Percentiles rank a stretch among this genome's conserved stretches.
phyloP scores from a whole-genome alignment of 148 eudicot species.

The Fagopyrum esculentum region DNA sequence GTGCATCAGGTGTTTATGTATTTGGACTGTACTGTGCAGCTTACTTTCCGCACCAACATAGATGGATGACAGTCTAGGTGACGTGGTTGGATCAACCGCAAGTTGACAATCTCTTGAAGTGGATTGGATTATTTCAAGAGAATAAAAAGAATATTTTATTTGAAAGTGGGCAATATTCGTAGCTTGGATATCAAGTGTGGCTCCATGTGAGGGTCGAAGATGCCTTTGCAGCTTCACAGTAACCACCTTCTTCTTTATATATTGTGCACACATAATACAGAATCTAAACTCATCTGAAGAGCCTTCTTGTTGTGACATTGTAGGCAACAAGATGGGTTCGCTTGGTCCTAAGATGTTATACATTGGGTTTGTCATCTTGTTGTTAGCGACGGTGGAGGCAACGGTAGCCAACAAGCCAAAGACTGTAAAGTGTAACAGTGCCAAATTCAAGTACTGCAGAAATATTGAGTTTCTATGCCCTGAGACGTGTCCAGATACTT shows the following conservation, averaged over 20 bases:
- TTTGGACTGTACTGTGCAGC: background rate
- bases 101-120: background rate
- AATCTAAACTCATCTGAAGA: background rate
- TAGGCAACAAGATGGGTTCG: background rate
- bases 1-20: background rate
- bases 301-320: background rate
- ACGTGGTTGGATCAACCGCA: background rate
- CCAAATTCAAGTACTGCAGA: constrained; percentile 1
- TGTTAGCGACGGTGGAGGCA: background rate
- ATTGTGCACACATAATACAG: background rate
- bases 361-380: constrained; percentile 6
- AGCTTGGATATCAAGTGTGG: background rate
- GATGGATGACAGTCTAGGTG: background rate
- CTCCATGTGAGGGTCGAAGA: background rate
- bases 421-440: background rate
- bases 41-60: background rate
- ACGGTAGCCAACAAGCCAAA: background rate
- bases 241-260: background rate
- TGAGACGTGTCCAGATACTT: background rate
- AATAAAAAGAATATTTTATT: background rate
- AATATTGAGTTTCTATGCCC: constrained; percentile 1
- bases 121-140: background rate
- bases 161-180: background rate
- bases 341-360: background rate
- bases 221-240: background rate